Percentiles rank a stretch among this genome's conserved stretches.
phyloP scores from a whole-genome alignment of 345 rosid genomes.

The Anacardium occidentale region DNA sequence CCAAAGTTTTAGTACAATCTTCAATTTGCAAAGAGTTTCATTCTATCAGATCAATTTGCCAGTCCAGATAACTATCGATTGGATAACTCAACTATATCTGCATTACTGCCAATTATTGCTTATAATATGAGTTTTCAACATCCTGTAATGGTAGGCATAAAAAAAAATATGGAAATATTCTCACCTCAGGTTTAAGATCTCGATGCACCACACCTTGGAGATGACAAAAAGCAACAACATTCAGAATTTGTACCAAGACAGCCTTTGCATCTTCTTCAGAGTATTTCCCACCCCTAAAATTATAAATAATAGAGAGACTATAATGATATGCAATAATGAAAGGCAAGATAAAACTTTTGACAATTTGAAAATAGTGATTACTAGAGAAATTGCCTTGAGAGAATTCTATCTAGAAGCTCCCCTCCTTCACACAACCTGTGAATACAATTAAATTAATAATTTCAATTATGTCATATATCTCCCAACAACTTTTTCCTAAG shows the following conservation, averaged over 20 bases:
- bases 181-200: slow-evolving; percentile 97
- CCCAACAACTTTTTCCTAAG: neutral
- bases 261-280: slow-evolving; percentile 85
- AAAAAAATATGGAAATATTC: slow-evolving; percentile 14
- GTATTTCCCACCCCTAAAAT: slow-evolving; percentile 83
- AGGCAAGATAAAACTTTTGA: neutral
- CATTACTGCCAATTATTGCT: neutral
- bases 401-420: slow-evolving; percentile 86
- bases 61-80: neutral
- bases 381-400: slow-evolving; percentile 54
- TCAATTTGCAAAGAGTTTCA: neutral
- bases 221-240: slow-evolving; percentile 88
- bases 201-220: slow-evolving; percentile 97
- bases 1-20: neutral
- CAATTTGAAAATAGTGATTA: slow-evolving; percentile 1
- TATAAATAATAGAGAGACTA: slow-evolving; percentile 10
- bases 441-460: slow-evolving; percentile 17
- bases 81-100: neutral
- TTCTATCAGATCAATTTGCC: neutral
- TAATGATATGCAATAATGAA: neutral
- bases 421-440: slow-evolving; percentile 98
- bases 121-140: slow-evolving; percentile 4
- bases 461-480: slow-evolving; percentile 4
- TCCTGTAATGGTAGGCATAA: slow-evolving; percentile 7
- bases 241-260: slow-evolving; percentile 78